A percentile compares a stretch with the other conserved stretches of the same genome.
These are phyloP conservation scores for Lepiota brunneoincarnata DNA, from an alignment of 768 basidiomycete genomes.

Conservation along the genomic window DNA sequence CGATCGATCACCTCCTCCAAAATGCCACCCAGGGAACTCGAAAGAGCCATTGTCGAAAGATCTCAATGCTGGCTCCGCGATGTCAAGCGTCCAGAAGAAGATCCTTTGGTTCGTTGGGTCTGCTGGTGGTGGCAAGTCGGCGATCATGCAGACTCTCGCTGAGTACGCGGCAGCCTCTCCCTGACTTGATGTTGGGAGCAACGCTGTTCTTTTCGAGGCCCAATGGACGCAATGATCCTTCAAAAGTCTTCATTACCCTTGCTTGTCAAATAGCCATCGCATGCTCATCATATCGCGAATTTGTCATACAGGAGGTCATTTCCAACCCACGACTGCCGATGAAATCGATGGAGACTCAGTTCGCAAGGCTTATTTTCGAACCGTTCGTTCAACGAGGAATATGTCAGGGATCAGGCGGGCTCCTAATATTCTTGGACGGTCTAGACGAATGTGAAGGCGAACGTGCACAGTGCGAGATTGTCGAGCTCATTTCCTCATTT, in stretches of 20 bases:
- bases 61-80: too few species aligned
- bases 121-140: too few species aligned
- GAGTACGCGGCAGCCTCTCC: too few species aligned
- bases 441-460: constrained; percentile 22
- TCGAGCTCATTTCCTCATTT: constrained; percentile 4
- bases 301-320: background rate
- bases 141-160: too few species aligned
- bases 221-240: background rate
- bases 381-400: background rate
- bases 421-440: constrained; percentile 19
- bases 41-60: too few species aligned
- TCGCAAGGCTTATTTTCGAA: constrained; percentile 14
- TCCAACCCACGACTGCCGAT: constrained; percentile 6
- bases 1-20: too few species aligned
- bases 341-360: constrained; percentile 11
- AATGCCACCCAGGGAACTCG: too few species aligned
- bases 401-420: background rate
- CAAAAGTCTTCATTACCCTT: constrained; percentile 18
- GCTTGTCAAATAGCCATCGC: constrained; percentile 13
- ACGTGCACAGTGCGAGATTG: constrained; percentile 12
- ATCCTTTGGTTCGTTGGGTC: too few species aligned
- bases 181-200: constrained; percentile 8
- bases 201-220: constrained; percentile 21
- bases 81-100: too few species aligned
- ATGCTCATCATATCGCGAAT: constrained; percentile 5